Evolutionary conservation across 768 basidiomycete genomes (phyloP).

Genomic region (Boletus subcaerulescens): DNA sequence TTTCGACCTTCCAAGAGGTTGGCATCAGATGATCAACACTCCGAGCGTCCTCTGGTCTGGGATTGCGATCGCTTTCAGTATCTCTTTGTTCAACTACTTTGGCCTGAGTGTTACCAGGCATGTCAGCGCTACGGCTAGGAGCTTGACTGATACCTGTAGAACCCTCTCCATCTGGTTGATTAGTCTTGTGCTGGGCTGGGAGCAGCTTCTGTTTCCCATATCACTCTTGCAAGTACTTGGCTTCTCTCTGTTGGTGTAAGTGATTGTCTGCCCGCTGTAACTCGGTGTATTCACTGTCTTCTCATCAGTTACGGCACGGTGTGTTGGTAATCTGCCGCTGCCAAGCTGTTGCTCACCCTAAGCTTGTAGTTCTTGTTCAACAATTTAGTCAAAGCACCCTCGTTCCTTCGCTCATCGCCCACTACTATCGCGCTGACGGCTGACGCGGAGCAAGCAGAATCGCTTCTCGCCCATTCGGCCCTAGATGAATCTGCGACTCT

Average conservation of each 20-base stretch:
- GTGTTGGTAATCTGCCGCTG: conserved; percentile 21
- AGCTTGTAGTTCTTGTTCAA: conserved; percentile 80
- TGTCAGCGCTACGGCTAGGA: conserved; percentile 90
- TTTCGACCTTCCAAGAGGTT: conserved; percentile 89
- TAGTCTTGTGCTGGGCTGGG: conserved; percentile 89
- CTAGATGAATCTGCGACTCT: conserved; percentile 82
- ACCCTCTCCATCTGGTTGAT: conserved; percentile 96
- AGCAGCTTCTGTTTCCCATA: conserved; percentile 75
- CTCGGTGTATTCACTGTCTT: conserved; percentile 9
- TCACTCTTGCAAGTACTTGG: conserved; percentile 80
- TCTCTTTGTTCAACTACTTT: conserved; percentile 85
- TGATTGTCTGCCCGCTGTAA: conserved; percentile 20
- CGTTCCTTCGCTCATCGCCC: conserved; percentile 50
- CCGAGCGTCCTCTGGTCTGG: conserved; percentile 67
- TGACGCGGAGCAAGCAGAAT: conserved; percentile 59
- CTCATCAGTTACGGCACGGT: conserved; percentile 78
- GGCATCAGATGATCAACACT: conserved; percentile 81
- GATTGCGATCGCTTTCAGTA: conserved; percentile 70
- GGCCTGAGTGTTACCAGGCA: conserved; percentile 90
- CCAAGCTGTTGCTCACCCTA: conserved; percentile 6
- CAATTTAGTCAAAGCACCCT: conserved; percentile 65
- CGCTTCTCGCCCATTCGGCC: conserved; percentile 38
- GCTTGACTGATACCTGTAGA: conserved; percentile 90
- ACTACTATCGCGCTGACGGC: conserved; percentile 26
- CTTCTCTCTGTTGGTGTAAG: conserved; percentile 88